Conservation (phyloP, 306 rosid genomes). For the Quercus glauca region DNA sequence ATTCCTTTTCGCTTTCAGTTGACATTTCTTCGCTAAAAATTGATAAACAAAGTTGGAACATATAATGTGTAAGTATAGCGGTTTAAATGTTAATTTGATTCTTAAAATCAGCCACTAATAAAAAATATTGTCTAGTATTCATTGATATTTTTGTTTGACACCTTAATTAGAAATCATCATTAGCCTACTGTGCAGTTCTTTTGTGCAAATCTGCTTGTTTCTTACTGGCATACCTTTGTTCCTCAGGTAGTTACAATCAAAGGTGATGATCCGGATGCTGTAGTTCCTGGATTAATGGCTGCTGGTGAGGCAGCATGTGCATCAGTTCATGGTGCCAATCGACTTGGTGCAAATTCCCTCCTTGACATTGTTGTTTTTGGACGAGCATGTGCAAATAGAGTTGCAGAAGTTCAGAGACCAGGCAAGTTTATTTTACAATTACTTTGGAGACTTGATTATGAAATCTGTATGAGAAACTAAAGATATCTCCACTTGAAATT, state of each 20-base stretch:
- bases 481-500: constrained; percentile 17
- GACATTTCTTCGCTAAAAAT: not conserved
- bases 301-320: constrained; percentile 98
- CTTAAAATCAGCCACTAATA: not conserved
- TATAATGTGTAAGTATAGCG: not conserved
- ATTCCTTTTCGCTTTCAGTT: not conserved
- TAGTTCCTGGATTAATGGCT: constrained; percentile 82
- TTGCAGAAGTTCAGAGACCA: constrained; percentile 74
- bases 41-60: not conserved
- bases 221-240: constrained; percentile 18
- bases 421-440: constrained; percentile 40
- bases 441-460: not conserved
- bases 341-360: constrained; percentile 95
- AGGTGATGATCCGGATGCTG: constrained; percentile 69
- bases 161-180: not conserved
- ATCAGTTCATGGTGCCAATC: constrained; percentile 89
- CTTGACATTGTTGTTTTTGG: constrained; percentile 93
- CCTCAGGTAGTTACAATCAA: constrained; percentile 67
- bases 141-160: not conserved
- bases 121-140: not conserved
- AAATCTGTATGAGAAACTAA: not conserved
- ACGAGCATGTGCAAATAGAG: constrained; percentile 93
- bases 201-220: constrained; percentile 3
- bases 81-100: not conserved
- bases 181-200: not conserved